phyloP scores from a whole-genome alignment of 768 basidiomycete genomes.

The Termitomyces sp. region DNA sequence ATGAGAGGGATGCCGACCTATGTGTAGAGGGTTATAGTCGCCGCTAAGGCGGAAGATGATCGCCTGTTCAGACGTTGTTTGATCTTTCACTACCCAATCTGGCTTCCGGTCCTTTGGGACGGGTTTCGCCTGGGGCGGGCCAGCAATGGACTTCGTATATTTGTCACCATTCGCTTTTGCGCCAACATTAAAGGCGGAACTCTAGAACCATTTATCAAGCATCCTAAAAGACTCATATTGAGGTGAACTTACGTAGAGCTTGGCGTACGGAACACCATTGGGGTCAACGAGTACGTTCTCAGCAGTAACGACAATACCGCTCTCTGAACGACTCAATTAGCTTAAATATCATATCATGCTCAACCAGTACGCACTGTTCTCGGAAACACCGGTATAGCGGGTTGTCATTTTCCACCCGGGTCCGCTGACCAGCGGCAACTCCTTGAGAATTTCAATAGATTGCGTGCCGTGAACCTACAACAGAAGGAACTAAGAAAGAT shows the following conservation, averaged over 20 bases:
- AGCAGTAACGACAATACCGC: constrained; percentile 64
- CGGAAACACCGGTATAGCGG: constrained; percentile 62
- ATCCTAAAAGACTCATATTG: not conserved
- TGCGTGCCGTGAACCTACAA: constrained; percentile 75
- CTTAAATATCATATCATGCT: not conserved
- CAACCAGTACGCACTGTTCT: constrained; percentile 61
- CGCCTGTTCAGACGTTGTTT: constrained; percentile 63
- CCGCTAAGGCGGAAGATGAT: constrained; percentile 68
- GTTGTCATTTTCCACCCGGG: constrained; percentile 72
- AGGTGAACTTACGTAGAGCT: constrained; percentile 46
- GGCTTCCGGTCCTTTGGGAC: constrained; percentile 56
- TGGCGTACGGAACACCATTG: constrained; percentile 52
- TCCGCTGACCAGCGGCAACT: constrained; percentile 71
- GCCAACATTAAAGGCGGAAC: constrained; percentile 65
- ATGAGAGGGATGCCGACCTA: constrained; percentile 32
- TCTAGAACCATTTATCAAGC: constrained; percentile 24
- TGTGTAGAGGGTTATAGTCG: constrained; percentile 76
- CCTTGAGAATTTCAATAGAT: constrained; percentile 72
- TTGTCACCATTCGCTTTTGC: constrained; percentile 57
- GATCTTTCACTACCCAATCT: constrained; percentile 55
- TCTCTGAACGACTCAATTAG: constrained; percentile 37
- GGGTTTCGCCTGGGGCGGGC: constrained; percentile 53
- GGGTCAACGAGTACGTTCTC: constrained; percentile 63
- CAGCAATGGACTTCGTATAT: constrained; percentile 56
- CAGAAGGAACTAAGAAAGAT: not conserved